These are phyloP conservation scores for Coniochaeta ligniaria DNA, from an alignment of 2,329 filamentous ascomycete species.

Conservation along the genomic window DNA sequence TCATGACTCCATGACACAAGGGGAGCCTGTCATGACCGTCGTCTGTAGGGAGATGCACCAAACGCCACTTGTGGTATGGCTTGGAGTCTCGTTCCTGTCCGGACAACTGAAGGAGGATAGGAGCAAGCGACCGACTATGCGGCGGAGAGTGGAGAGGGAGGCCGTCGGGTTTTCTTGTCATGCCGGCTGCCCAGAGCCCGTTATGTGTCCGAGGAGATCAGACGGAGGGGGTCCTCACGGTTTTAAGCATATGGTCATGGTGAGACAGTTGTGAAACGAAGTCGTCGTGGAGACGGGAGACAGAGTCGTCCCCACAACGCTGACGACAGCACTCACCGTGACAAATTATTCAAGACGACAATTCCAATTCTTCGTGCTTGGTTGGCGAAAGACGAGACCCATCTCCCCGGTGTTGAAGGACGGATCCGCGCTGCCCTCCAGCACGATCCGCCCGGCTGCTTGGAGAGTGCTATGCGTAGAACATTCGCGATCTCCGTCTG, in stretches of 20 bases:
- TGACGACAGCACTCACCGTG: neutral
- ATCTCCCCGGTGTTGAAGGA: neutral
- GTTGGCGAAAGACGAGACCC: neutral
- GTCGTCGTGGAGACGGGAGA: neutral
- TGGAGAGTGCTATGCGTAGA: neutral
- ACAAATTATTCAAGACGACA: neutral
- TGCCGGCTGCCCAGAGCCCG: neutral
- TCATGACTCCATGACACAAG: too few species aligned
- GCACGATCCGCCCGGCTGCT: neutral
- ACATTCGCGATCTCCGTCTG: neutral
- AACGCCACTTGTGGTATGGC: too few species aligned
- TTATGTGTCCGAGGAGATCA: neutral
- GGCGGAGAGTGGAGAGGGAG: neutral
- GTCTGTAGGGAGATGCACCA: too few species aligned
- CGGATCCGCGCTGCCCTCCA: neutral
- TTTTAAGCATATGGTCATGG: neutral
- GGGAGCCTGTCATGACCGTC: too few species aligned
- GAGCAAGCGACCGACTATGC: neutral
- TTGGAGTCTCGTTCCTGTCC: neutral
- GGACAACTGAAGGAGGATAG: neutral
- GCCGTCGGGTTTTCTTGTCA: neutral
- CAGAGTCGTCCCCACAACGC: neutral
- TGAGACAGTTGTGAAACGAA: constrained; percentile 4
- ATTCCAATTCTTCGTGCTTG: neutral
- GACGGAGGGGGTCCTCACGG: neutral